Conservation (phyloP, 2,329 filamentous ascomycete genomes). For the Cladosporium velox region DNA sequence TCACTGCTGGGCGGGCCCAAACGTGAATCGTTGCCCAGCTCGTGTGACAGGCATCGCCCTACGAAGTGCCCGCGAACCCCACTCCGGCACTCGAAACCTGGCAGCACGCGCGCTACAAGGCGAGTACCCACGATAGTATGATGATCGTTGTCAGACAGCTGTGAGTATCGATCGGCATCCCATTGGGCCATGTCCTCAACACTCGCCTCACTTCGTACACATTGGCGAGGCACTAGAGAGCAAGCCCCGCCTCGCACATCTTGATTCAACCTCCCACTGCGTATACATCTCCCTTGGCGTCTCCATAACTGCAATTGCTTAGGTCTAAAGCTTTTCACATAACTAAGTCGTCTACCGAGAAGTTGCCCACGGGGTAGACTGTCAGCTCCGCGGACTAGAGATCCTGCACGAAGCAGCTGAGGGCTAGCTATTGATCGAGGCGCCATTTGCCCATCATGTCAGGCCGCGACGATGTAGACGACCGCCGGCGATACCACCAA, state of each 20-base stretch:
- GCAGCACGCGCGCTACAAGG: slow-evolving; percentile 11
- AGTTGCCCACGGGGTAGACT: neutral
- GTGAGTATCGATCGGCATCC: neutral
- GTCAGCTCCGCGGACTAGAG: slow-evolving; percentile 2
- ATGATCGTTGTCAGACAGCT: slow-evolving; percentile 5
- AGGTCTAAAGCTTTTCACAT: slow-evolving; percentile 12
- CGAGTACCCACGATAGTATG: neutral
- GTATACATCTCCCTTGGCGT: slow-evolving; percentile 8
- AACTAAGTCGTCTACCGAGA: slow-evolving; percentile 1
- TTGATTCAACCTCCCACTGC: slow-evolving; percentile 7
- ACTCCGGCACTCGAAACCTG: slow-evolving; percentile 17
- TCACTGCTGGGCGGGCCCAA: slow-evolving; percentile 5
- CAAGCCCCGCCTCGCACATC: neutral
- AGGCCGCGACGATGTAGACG: slow-evolving; percentile 44
- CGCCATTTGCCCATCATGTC: slow-evolving; percentile 30
- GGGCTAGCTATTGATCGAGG: neutral
- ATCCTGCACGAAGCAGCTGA: neutral
- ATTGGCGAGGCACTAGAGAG: slow-evolving; percentile 5
- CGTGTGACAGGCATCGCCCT: slow-evolving; percentile 9
- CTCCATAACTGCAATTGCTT: slow-evolving; percentile 13
- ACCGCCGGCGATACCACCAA: slow-evolving; percentile 42
- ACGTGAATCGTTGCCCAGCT: slow-evolving; percentile 3
- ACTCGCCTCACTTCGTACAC: neutral
- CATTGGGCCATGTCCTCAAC: neutral
- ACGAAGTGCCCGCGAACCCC: slow-evolving; percentile 12